Percentiles rank a stretch among this genome's conserved stretches.
Evolutionary conservation across 495 filamentous ascomycete genomes (phyloP).

Genomic region (Letharia columbiana): DNA sequence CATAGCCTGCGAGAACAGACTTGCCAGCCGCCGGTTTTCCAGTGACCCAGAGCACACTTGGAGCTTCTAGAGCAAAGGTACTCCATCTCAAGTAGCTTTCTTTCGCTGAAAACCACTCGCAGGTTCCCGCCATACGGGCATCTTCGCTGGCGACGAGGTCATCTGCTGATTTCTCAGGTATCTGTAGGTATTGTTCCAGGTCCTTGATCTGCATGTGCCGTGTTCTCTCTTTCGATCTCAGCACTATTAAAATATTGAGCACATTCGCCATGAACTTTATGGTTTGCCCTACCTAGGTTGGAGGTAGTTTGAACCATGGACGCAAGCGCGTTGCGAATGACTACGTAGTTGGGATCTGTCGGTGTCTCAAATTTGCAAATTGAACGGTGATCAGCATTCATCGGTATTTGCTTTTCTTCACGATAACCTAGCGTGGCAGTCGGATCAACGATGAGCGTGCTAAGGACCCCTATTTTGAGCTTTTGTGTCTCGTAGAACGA

Average conservation of each 20-base stretch:
- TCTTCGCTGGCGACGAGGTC: slow-evolving; percentile 32
- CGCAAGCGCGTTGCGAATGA: slow-evolving; percentile 32
- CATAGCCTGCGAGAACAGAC: slow-evolving; percentile 29
- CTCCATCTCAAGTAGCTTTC: slow-evolving; percentile 28
- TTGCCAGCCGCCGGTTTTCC: slow-evolving; percentile 32
- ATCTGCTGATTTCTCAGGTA: slow-evolving; percentile 26
- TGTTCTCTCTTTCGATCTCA: slow-evolving; percentile 10
- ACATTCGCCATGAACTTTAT: background rate
- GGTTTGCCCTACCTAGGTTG: background rate
- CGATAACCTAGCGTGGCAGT: slow-evolving; percentile 38
- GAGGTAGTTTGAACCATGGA: slow-evolving; percentile 17
- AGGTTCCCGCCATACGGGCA: slow-evolving; percentile 29
- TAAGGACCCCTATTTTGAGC: slow-evolving; percentile 21
- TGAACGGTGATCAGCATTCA: slow-evolving; percentile 39
- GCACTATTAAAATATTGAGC: background rate
- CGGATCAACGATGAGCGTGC: slow-evolving; percentile 33
- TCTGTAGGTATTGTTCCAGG: slow-evolving; percentile 23
- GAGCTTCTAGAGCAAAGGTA: slow-evolving; percentile 16
- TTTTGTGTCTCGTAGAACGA: slow-evolving; percentile 36
- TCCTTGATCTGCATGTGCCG: slow-evolving; percentile 19
- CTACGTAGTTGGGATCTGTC: slow-evolving; percentile 34
- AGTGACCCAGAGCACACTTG: slow-evolving; percentile 30
- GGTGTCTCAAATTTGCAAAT: slow-evolving; percentile 40
- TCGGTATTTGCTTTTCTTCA: slow-evolving; percentile 30
- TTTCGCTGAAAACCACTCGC: slow-evolving; percentile 27